Evolutionary conservation across 768 basidiomycete genomes (phyloP).

Genomic region (Pleurotus cornucopiae): DNA sequence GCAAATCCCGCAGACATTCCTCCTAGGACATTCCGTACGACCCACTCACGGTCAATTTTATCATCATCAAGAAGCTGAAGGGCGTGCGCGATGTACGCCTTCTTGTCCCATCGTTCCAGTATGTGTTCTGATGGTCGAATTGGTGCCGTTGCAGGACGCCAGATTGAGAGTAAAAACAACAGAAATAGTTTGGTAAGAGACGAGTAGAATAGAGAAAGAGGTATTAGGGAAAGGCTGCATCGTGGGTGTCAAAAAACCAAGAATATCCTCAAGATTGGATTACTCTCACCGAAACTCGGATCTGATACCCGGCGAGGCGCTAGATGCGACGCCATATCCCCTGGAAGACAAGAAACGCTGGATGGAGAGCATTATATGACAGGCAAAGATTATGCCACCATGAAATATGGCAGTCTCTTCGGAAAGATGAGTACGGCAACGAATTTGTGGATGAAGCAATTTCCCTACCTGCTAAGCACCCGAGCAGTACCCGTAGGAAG

Average conservation of each 20-base stretch:
- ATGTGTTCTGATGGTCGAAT: background rate
- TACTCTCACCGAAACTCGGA: constrained; percentile 56
- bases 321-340: background rate
- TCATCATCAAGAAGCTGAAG: constrained; percentile 67
- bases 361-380: constrained; percentile 43
- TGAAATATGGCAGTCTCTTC: constrained; percentile 79
- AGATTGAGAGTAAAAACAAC: constrained; percentile 77
- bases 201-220: constrained; percentile 78
- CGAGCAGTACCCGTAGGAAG: constrained; percentile 59
- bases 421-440: background rate
- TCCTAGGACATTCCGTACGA: constrained; percentile 77
- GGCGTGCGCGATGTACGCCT: constrained; percentile 31
- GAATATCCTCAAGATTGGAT: background rate
- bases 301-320: constrained; percentile 43
- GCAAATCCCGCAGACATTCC: constrained; percentile 89
- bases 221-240: constrained; percentile 64
- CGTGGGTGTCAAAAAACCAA: background rate
- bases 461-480: constrained; percentile 56
- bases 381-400: constrained; percentile 55
- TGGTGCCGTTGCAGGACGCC: constrained; percentile 47
- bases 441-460: background rate
- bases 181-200: constrained; percentile 82
- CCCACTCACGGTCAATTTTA: constrained; percentile 76
- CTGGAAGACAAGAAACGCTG: constrained; percentile 23
- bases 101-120: constrained; percentile 15